Evolutionary conservation across 169 alveolate genomes (phyloP).

Genomic region (Besnoitia besnoiti): DNA sequence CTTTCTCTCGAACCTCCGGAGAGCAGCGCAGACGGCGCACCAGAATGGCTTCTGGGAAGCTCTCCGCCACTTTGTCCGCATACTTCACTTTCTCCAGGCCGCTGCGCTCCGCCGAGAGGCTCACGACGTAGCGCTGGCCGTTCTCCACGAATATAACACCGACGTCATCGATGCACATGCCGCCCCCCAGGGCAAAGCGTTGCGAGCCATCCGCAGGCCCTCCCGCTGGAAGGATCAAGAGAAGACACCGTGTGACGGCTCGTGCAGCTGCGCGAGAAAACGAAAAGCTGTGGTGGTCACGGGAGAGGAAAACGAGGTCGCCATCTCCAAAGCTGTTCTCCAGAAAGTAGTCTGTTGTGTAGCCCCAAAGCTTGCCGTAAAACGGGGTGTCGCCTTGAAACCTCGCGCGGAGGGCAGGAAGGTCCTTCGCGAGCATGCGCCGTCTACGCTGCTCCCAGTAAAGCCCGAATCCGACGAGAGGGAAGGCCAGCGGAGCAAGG

Average conservation of each 20-base stretch:
- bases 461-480: background rate
- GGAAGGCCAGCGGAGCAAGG: background rate
- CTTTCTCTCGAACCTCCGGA: background rate
- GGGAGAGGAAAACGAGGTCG: slow-evolving; percentile 44
- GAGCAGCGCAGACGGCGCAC: slow-evolving; percentile 37
- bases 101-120: background rate
- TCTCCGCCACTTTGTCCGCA: slow-evolving; percentile 13
- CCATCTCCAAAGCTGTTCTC: slow-evolving; percentile 48
- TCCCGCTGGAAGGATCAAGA: background rate
- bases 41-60: background rate
- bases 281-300: background rate
- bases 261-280: slow-evolving; percentile 20
- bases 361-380: slow-evolving; percentile 65
- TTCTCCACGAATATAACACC: background rate
- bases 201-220: background rate
- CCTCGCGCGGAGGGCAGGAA: slow-evolving; percentile 12
- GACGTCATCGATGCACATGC: slow-evolving; percentile 1
- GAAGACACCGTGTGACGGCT: background rate
- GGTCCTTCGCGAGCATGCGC: slow-evolving; percentile 1
- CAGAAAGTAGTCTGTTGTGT: slow-evolving; percentile 53
- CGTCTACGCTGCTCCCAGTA: slow-evolving; percentile 44
- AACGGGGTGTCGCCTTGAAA: slow-evolving; percentile 50
- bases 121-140: slow-evolving; percentile 17
- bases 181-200: background rate
- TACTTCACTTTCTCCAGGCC: background rate